Conservation (phyloP, 192 early-diverging fungal genomes). For the Chytriomyces sp. region DNA sequence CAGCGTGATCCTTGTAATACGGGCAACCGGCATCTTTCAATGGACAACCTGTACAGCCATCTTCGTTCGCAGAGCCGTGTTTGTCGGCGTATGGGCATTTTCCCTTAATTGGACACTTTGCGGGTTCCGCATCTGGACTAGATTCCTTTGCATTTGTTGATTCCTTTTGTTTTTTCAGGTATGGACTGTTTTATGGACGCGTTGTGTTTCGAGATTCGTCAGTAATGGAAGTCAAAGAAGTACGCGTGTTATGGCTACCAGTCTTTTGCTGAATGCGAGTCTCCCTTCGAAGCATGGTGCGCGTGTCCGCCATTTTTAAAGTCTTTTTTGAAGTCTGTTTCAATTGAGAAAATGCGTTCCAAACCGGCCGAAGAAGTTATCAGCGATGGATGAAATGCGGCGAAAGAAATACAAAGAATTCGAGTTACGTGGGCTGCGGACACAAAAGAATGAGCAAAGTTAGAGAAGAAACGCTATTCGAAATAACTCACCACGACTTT, state of each 20-base stretch:
- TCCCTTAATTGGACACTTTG: slow-evolving; percentile 14
- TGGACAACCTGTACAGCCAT: slow-evolving; percentile 34
- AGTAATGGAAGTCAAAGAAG: neutral
- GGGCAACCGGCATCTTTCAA: slow-evolving; percentile 41
- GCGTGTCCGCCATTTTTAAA: slow-evolving; percentile 29
- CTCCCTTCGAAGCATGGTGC: slow-evolving; percentile 9
- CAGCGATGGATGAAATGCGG: neutral
- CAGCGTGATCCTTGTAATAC: slow-evolving; percentile 42
- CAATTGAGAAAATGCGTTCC: neutral
- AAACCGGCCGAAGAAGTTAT: no score
- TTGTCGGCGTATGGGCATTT: slow-evolving; percentile 8
- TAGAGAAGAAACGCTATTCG: no score
- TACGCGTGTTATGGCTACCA: neutral
- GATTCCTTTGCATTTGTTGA: neutral
- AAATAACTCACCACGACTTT: slow-evolving; percentile 15
- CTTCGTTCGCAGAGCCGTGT: neutral
- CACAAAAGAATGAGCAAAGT: neutral
- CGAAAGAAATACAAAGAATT: neutral
- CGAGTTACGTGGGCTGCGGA: slow-evolving; percentile 11
- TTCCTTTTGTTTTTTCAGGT: slow-evolving; percentile 6
- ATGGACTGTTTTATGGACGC: neutral
- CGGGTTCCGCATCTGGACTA: neutral
- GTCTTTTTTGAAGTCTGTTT: slow-evolving; percentile 24
- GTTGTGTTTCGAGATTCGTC: neutral
- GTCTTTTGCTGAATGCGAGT: slow-evolving; percentile 16